Evolutionary conservation across 176 grass and related monocot genomes (phyloP), one percentile per base, ranked within the genome.

Genomic region (Carex pumila): DNA sequence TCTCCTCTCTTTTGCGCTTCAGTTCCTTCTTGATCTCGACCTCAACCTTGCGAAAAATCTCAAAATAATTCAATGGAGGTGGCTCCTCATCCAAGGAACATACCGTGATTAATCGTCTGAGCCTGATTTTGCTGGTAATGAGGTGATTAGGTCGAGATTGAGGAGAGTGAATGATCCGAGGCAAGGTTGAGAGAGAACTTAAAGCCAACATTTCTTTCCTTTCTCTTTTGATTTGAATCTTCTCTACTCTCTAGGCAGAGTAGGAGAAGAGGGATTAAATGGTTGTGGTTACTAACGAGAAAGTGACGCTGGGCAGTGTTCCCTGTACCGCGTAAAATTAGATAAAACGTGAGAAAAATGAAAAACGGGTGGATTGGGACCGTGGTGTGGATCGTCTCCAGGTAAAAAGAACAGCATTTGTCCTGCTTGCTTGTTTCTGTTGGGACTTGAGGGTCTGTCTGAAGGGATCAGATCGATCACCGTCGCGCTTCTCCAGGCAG

Each of bases 1-100:
- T 82, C 85, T 57, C 54, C 25, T 83, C 39, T 34, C 62, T 83
- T 31, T 81, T 77, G 6, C 50, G 73, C 73, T 81, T 81, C 57
- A 81, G 25, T 43, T 81, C 56, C 22, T 21, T 81, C 21, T 52
- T 65, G 80, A 82, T 82, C 61, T 41, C 41, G 5, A 55, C 72
- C 22, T 55, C 72, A 52, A 13, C 72, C 72, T 55, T 76, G 21
- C 59, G 39, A 65, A 79, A 45, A 61, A 75, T 3, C 56, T 43
- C 55, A 5, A 41, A 22, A 85, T 12, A 76, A 50, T 52, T 54
- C 21, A 19, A 76, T 30, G 59, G 80, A 82, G 60, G 60, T 12
- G 60, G 80, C 6, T 82, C 63, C 43, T 54, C 80, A 17, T 83
- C 63, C 61, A 83, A 53, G 14, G 80, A 67, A 68, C 80, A 83